Evolutionary conservation across 31 red algal species (phyloP), one percentile per base, ranked within the genome.

Genomic region (Asparagopsis taxiformis): DNA sequence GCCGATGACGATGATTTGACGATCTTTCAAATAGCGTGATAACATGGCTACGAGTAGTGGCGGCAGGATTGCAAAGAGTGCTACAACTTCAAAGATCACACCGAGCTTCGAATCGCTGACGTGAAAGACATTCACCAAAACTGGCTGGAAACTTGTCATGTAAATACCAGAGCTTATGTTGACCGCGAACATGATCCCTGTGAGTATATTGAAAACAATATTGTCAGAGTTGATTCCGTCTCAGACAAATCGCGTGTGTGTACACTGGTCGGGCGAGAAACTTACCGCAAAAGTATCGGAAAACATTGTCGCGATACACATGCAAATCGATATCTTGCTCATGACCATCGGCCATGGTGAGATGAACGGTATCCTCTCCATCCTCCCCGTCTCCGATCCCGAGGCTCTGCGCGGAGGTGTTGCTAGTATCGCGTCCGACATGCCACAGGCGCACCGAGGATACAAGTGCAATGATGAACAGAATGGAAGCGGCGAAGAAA

Each of bases 1-100:
- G 1, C 88, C 77, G 36, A 91, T 72, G 17, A 83, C 23, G 51
- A 91, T 65, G 55, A 91, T 83, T 7, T 83, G 68, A 29, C 88
- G 74, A 70, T 91, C 88, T 67, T 65, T 72, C 22, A 83, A 44
- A 55, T 53, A 61, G 29, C 53, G 19, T 1, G 77, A 91, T 15
- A 91, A 51, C 33, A 70, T 31, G 3, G 88, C 88, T 1, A 83
- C 69, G 23, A 77, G 62, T 30, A 91, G 23, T 24, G 77, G 77
- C 35, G 88, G 77, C 17, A 82, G 15, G 5, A 91, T 31, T 21
- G 68, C 77, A 20, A 91, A 76, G 6, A 77, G 35, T 1, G 71
- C 53, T 34, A 91, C 72, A 10, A 91, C 2, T 55, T 83, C 77
- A 49, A 69, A 91, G 36, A 83, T 82, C 16, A 63, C 4, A 13